These are phyloP conservation scores for Phlyctochytrium planicorne DNA, from an alignment of 192 early-diverging fungal genomes.

Conservation along the genomic window DNA sequence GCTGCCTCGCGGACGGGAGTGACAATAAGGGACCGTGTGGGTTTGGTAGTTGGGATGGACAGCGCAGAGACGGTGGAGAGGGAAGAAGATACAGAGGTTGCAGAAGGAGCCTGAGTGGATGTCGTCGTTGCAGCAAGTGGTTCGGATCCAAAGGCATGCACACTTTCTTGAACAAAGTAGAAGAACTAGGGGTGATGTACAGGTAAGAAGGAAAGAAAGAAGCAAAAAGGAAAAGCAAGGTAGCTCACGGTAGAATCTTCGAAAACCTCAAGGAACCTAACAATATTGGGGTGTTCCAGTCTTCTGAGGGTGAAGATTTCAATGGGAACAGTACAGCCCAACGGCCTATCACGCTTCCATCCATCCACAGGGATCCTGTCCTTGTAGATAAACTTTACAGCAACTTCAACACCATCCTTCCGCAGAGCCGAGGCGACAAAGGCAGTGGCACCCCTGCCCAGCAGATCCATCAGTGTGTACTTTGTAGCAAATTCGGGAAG, in stretches of 20 bases:
- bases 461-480: slow-evolving; percentile 29
- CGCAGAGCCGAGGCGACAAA: background rate
- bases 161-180: background rate
- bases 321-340: slow-evolving; percentile 62
- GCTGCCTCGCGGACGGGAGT: background rate
- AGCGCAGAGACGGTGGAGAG: background rate
- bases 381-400: slow-evolving; percentile 66
- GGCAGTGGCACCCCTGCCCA: slow-evolving; percentile 42
- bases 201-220: background rate
- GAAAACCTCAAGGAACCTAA: slow-evolving; percentile 64
- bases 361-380: slow-evolving; percentile 61
- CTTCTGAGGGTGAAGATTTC: slow-evolving; percentile 73
- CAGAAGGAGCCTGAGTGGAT: background rate
- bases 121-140: background rate
- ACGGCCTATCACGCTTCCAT: slow-evolving; percentile 67
- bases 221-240: background rate
- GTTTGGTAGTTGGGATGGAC: background rate
- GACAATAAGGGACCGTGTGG: background rate
- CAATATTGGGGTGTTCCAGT: slow-evolving; percentile 43
- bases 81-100: background rate
- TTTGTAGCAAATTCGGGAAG: slow-evolving; percentile 23
- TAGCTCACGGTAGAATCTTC: slow-evolving; percentile 53
- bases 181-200: background rate
- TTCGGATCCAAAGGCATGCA: background rate
- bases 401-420: slow-evolving; percentile 33